Evolutionary conservation across 495 filamentous ascomycete genomes (phyloP), one percentile per base, ranked within the genome.

Genomic region (Talaromyces thailandensis): DNA sequence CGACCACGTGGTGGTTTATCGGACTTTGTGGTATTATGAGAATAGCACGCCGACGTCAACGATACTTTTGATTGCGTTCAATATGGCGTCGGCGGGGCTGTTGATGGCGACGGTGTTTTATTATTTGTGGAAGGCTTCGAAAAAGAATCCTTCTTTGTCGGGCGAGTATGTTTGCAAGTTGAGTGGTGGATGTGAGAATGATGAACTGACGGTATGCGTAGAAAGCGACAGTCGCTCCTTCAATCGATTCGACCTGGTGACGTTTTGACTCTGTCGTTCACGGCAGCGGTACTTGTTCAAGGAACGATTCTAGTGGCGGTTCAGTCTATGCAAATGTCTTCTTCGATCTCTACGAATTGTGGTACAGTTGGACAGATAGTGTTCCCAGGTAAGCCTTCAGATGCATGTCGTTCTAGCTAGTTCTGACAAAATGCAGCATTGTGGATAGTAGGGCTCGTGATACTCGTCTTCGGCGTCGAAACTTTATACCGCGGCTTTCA

Each of bases 401-500:
- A 6, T 37, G n/a, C 40, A 25, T 31, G 8, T 31, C 32, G 6
- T 0, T 4, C 21, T 25, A 57, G 26, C 56, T 16, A 2, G 14
- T 55, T 25, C 62, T 66, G 23, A 58, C 53, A n/a, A 23, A 0
- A 23, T 26, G 11, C 56, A 76, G 74, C 69, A 0, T 23, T 76
- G 12, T 74, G 73, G 61, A 66, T 75, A 37, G 71, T 75, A 25
- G 70, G 73, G 40, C 69, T 69, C 50, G 66, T 70, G 31, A 67
- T 72, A 43, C 35, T 72, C 28, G 70, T 73, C 26, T 76, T 75
- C 62, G 73, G 71, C 18, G 18, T 72, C 37, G 74, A 76, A 57
- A 71, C 68, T 24, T 64, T 71, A 0, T 29, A 73, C 23, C 66
- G 74, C 64, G 69, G 70, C 0, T 61, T 75, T 28, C 65, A 69